phyloP scores from a whole-genome alignment of 371 early-diverging fungal genomes.

The Lichtheimia corymbifera region DNA sequence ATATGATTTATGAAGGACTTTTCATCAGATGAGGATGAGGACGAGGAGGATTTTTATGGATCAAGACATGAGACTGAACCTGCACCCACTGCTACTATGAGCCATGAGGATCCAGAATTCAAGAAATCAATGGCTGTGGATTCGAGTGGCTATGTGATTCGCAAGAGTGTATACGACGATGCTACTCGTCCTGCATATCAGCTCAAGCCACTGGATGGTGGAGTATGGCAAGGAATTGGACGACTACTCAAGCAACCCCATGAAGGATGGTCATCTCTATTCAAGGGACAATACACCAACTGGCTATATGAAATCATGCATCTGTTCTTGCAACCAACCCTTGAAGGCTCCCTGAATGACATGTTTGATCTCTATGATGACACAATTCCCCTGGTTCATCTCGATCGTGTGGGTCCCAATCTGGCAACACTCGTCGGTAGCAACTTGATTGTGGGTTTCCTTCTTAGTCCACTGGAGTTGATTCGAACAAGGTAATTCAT shows the following conservation, averaged over 20 bases:
- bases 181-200: slow-evolving; percentile 64
- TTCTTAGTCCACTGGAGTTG: slow-evolving; percentile 82
- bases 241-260: slow-evolving; percentile 57
- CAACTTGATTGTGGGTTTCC: slow-evolving; percentile 66
- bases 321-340: slow-evolving; percentile 74
- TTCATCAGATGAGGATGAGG: slow-evolving; percentile 33
- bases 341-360: slow-evolving; percentile 78
- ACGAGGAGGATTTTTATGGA: slow-evolving; percentile 36
- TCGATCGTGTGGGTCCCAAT: slow-evolving; percentile 68
- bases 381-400: slow-evolving; percentile 71
- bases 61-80: slow-evolving; percentile 14
- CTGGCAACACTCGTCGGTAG: slow-evolving; percentile 72
- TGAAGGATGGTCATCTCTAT: slow-evolving; percentile 66
- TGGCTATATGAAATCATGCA: slow-evolving; percentile 78
- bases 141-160: slow-evolving; percentile 63
- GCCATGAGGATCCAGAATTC: slow-evolving; percentile 42
- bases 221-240: slow-evolving; percentile 61
- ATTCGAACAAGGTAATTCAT: slow-evolving; percentile 65
- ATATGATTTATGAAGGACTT: neutral
- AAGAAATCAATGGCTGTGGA: slow-evolving; percentile 41
- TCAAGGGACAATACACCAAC: slow-evolving; percentile 74
- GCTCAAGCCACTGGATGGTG: slow-evolving; percentile 58
- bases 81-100: slow-evolving; percentile 27
- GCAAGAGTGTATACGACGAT: slow-evolving; percentile 60
- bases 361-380: slow-evolving; percentile 78